phyloP scores from a whole-genome alignment of 306 rosid genomes.

The Abrus precatorius region DNA sequence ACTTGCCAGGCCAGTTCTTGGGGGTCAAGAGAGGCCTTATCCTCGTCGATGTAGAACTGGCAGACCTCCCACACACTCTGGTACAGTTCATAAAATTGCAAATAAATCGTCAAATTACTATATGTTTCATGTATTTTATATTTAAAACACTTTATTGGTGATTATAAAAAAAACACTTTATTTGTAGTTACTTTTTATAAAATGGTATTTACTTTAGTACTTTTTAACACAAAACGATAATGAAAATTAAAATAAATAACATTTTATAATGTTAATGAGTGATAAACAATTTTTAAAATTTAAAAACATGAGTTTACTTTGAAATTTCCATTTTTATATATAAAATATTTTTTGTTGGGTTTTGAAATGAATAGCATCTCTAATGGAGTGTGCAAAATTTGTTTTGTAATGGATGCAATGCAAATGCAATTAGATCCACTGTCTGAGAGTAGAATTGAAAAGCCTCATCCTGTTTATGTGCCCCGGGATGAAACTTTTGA shows the following conservation, averaged over 20 bases:
- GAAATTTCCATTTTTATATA: too few species aligned
- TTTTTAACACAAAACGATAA: too few species aligned
- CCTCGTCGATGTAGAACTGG: constrained; percentile 97
- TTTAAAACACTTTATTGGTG: too few species aligned
- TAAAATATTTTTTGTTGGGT: constrained; percentile 1
- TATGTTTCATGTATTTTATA: too few species aligned
- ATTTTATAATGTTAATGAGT: too few species aligned
- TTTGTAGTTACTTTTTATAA: too few species aligned
- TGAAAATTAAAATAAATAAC: too few species aligned
- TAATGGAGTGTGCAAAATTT: constrained; percentile 37
- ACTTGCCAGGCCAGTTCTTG: constrained; percentile 78
- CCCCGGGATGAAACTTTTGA: constrained; percentile 96
- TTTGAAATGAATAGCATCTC: constrained; percentile 33
- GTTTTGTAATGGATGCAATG: constrained; percentile 31
- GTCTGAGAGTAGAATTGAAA: constrained; percentile 84
- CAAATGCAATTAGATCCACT: constrained; percentile 64
- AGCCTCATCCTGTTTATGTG: constrained; percentile 96
- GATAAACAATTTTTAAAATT: too few species aligned
- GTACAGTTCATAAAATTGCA: constrained; percentile 46
- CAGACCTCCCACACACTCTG: constrained; percentile 68
- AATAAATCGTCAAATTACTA: too few species aligned
- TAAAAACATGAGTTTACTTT: too few species aligned
- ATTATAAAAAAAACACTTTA: too few species aligned
- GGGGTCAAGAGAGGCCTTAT: constrained; percentile 71
- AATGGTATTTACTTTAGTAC: too few species aligned